Evolutionary conservation across 352 stramenopile species (phyloP).

Genomic region (Thalassiosira livingstoniorum): DNA sequence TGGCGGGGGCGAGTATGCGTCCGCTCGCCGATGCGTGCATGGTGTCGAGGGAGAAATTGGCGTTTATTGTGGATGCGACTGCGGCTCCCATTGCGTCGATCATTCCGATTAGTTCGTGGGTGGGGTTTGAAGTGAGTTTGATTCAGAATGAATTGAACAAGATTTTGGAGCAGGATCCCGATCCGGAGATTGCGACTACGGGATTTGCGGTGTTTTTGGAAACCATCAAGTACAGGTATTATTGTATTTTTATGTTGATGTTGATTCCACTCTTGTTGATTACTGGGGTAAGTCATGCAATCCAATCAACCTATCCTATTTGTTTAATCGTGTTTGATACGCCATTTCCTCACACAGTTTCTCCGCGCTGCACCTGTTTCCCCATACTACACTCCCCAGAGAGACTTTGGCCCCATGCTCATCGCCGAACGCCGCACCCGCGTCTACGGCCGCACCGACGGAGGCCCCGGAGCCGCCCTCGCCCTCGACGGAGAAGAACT

Average conservation of each 20-base stretch:
- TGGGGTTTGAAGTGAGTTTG: conserved; percentile 79
- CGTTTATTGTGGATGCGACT: conserved; percentile 34
- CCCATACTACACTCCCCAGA: conserved; percentile 33
- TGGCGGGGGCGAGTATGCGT: conserved; percentile 74
- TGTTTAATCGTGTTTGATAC: too few relatives aligned
- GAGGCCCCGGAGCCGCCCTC: conserved; percentile 47
- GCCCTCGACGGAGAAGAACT: conserved; percentile 28
- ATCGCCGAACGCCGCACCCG: conserved; percentile 70
- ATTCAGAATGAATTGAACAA: conserved; percentile 76
- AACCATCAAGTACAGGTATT: conserved; percentile 68
- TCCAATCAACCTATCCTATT: too few relatives aligned
- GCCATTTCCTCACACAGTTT: too few relatives aligned
- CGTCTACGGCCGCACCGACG: conserved; percentile 76
- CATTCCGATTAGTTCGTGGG: conserved; percentile 77
- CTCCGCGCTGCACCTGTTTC: too few relatives aligned
- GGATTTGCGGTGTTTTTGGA: conserved; percentile 65
- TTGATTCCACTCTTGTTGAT: conserved; percentile 61
- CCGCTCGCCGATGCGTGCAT: conserved; percentile 69
- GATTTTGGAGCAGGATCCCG: conserved; percentile 50
- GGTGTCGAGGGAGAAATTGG: conserved; percentile 68
- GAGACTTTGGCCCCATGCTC: conserved; percentile 82
- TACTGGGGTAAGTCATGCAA: conserved; percentile 37
- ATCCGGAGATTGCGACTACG: conserved; percentile 40
- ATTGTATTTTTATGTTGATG: conserved; percentile 78
- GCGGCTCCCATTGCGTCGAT: conserved; percentile 46